These are phyloP conservation scores for Metschnikowia santaceciliae DNA, from an alignment of 805 yeast species.

Conservation along the genomic window DNA sequence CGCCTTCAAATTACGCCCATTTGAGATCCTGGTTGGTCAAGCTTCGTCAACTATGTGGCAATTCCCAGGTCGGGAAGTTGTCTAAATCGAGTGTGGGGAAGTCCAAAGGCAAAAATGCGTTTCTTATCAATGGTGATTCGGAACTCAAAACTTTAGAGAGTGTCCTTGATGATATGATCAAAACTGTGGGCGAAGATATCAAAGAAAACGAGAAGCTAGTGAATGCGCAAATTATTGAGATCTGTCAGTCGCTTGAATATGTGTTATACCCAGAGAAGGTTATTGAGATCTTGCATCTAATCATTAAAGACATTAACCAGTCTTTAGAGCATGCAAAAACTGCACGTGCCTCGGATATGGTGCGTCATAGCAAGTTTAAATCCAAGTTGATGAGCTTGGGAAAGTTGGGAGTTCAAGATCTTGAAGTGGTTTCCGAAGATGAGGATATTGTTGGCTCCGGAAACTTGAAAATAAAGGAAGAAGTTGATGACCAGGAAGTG, in stretches of 20 bases:
- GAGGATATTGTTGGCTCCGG: not conserved
- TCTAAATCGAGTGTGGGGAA: constrained; percentile 5
- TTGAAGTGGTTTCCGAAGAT: constrained; percentile 4
- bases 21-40: constrained; percentile 68
- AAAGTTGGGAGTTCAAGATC: constrained; percentile 23
- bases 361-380: not conserved
- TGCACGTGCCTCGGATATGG: constrained; percentile 1
- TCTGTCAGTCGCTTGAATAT: constrained; percentile 70
- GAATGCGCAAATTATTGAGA: constrained; percentile 41
- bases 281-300: constrained; percentile 39
- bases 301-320: constrained; percentile 18
- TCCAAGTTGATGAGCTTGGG: constrained; percentile 3
- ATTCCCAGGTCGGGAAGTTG: constrained; percentile 52
- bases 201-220: constrained; percentile 47
- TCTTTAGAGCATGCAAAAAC: not conserved
- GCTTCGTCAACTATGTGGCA: constrained; percentile 79
- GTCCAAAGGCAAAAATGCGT: constrained; percentile 9
- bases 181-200: constrained; percentile 49
- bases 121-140: constrained; percentile 17
- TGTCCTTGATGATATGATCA: constrained; percentile 63
- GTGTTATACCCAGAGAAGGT: constrained; percentile 51
- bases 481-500: not conserved
- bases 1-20: constrained; percentile 35
- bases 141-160: constrained; percentile 51
- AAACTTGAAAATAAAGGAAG: not conserved